Conservation (phyloP, 345 rosid species). For the Xanthoceras sorbifolium region DNA sequence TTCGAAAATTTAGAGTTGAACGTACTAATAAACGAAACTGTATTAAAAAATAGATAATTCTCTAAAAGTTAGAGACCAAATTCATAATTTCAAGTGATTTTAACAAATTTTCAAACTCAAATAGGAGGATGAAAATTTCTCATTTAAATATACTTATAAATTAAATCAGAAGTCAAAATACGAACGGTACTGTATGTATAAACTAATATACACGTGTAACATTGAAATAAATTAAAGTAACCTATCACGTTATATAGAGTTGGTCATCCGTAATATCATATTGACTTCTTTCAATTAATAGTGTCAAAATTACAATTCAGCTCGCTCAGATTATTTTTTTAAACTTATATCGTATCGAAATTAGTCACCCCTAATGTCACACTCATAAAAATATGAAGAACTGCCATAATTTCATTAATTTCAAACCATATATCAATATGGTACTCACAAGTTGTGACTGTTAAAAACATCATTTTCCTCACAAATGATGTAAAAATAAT, state of each 20-base stretch:
- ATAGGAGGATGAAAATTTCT: neutral
- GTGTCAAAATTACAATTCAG: neutral
- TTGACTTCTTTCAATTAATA: too few species aligned
- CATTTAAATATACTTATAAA: neutral
- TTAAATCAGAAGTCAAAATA: neutral
- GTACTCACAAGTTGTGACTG: conserved; percentile 7
- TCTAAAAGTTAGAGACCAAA: too few species aligned
- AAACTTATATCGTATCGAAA: neutral
- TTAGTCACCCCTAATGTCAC: neutral
- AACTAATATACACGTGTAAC: neutral
- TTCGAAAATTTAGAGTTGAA: too few species aligned
- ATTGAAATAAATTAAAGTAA: too few species aligned
- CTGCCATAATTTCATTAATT: neutral
- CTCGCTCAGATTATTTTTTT: neutral
- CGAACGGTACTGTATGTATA: neutral
- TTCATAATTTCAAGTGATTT: neutral
- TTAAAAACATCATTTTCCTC: neutral
- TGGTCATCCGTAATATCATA: too few species aligned
- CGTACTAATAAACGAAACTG: too few species aligned
- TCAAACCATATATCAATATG: neutral
- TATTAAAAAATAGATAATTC: too few species aligned
- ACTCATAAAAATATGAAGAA: neutral
- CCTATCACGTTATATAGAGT: too few species aligned
- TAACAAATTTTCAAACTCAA: neutral
- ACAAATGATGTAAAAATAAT: neutral